A percentile compares a stretch with the other conserved stretches of the same genome.
Conservation (phyloP, 495 filamentous ascomycete species). For the Podospora sp. region DNA sequence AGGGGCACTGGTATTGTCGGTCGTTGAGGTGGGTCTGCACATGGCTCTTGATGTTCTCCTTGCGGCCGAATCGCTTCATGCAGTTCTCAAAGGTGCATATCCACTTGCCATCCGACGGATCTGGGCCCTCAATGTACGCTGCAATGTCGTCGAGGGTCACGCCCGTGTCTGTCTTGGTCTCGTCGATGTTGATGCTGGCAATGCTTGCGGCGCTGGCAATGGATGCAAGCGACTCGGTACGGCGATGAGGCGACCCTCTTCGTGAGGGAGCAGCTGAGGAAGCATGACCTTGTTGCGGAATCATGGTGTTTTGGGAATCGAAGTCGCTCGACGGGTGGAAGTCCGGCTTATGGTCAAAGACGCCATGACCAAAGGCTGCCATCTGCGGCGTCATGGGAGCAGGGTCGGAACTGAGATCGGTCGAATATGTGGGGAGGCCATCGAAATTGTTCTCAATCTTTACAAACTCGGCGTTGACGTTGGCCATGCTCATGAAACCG, state of each 20-base stretch:
- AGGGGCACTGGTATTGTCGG: slow-evolving; percentile 84
- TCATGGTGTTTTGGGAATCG: slow-evolving; percentile 25
- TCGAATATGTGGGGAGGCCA: slow-evolving; percentile 27
- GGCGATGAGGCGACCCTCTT: slow-evolving; percentile 45
- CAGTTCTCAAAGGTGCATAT: slow-evolving; percentile 80
- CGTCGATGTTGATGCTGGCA: slow-evolving; percentile 58
- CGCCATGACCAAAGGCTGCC: slow-evolving; percentile 16
- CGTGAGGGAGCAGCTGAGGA: slow-evolving; percentile 30
- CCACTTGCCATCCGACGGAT: slow-evolving; percentile 77
- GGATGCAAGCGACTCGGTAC: slow-evolving; percentile 53
- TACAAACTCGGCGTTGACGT: slow-evolving; percentile 54
- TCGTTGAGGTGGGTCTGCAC: slow-evolving; percentile 97
- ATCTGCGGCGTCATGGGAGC: slow-evolving; percentile 40
- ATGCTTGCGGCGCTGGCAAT: slow-evolving; percentile 56
- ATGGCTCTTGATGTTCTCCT: slow-evolving; percentile 97
- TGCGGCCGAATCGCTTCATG: slow-evolving; percentile 81
- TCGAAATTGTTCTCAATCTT: slow-evolving; percentile 53
- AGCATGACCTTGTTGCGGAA: slow-evolving; percentile 12
- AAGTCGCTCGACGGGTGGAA: slow-evolving; percentile 27
- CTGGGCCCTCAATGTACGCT: slow-evolving; percentile 78
- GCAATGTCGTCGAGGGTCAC: slow-evolving; percentile 87
- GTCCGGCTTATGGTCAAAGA: slow-evolving; percentile 43
- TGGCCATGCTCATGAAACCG: slow-evolving; percentile 59
- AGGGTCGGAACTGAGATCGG: slow-evolving; percentile 38
- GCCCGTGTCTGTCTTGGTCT: slow-evolving; percentile 66